Conservation (phyloP, 768 basidiomycete genomes). For the Asterophora parasitica region DNA sequence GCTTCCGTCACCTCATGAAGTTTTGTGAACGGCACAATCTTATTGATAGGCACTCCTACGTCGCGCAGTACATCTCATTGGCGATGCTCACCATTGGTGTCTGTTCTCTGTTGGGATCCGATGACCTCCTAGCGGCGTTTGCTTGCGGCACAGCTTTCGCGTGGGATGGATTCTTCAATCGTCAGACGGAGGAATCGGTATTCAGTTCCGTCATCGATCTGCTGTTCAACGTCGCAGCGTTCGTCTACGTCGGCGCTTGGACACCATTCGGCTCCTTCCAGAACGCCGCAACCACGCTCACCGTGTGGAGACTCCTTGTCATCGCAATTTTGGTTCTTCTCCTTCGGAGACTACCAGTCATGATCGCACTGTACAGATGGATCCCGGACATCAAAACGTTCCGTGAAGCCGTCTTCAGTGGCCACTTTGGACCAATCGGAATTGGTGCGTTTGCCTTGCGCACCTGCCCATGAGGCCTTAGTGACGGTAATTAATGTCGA, state of each 20-base stretch:
- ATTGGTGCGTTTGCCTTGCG: slow-evolving; percentile 42
- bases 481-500: not conserved
- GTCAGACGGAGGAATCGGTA: slow-evolving; percentile 89
- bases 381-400: slow-evolving; percentile 96
- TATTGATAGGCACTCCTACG: slow-evolving; percentile 91
- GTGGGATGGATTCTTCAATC: slow-evolving; percentile 93
- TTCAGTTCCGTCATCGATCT: slow-evolving; percentile 96
- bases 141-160: slow-evolving; percentile 94
- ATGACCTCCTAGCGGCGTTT: slow-evolving; percentile 93
- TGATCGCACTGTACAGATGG: slow-evolving; percentile 82
- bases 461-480: not conserved
- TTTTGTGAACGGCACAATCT: slow-evolving; percentile 83
- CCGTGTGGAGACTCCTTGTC: slow-evolving; percentile 80
- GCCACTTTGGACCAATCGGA: slow-evolving; percentile 91
- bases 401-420: slow-evolving; percentile 89
- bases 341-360: slow-evolving; percentile 77
- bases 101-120: slow-evolving; percentile 80
- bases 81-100: slow-evolving; percentile 83
- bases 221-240: slow-evolving; percentile 92
- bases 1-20: slow-evolving; percentile 87
- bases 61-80: slow-evolving; percentile 86
- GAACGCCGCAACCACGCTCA: slow-evolving; percentile 60
- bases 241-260: slow-evolving; percentile 96
- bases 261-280: slow-evolving; percentile 87
- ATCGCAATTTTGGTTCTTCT: slow-evolving; percentile 80